Evolutionary conservation across 2,329 filamentous ascomycete species (phyloP).

Genomic region (Cladophialophora carrionii): DNA sequence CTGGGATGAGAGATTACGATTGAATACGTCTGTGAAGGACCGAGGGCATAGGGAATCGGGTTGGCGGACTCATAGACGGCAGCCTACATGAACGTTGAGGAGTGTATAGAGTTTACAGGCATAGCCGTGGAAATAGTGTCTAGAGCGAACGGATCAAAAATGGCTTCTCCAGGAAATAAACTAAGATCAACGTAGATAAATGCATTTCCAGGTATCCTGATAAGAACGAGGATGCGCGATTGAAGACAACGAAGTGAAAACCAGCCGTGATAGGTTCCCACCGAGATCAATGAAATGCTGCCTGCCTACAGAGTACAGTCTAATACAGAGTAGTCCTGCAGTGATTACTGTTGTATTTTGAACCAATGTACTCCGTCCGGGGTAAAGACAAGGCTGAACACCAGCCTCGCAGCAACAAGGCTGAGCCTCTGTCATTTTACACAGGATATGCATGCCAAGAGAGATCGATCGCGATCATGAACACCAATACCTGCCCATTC

Average conservation of each 20-base stretch:
- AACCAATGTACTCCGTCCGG: too few relatives aligned
- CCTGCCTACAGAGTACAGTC: too few relatives aligned
- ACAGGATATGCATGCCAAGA: background rate
- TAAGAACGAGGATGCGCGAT: background rate
- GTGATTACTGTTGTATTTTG: background rate
- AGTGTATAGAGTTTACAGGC: background rate
- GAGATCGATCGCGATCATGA: background rate
- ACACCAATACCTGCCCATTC: too few relatives aligned
- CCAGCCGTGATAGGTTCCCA: too few relatives aligned
- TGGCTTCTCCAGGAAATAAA: background rate
- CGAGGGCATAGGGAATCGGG: slow-evolving; percentile 1
- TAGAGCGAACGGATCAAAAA: background rate
- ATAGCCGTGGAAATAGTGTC: background rate
- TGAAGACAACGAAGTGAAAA: background rate
- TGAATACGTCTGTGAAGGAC: slow-evolving; percentile 9
- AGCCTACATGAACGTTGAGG: background rate
- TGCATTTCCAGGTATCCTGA: background rate
- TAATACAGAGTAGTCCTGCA: too few relatives aligned
- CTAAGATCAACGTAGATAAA: background rate
- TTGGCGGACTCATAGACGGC: background rate
- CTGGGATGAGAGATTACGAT: slow-evolving; percentile 17
- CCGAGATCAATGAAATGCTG: background rate
- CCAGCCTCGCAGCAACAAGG: slow-evolving; percentile 4
- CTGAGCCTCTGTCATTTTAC: too few relatives aligned
- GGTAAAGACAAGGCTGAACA: slow-evolving; percentile 2